Evolutionary conservation across 2,329 filamentous ascomycete species (phyloP), one percentile per base, ranked within the genome.

Genomic region (Phaeosphaeriaceae sp.): DNA sequence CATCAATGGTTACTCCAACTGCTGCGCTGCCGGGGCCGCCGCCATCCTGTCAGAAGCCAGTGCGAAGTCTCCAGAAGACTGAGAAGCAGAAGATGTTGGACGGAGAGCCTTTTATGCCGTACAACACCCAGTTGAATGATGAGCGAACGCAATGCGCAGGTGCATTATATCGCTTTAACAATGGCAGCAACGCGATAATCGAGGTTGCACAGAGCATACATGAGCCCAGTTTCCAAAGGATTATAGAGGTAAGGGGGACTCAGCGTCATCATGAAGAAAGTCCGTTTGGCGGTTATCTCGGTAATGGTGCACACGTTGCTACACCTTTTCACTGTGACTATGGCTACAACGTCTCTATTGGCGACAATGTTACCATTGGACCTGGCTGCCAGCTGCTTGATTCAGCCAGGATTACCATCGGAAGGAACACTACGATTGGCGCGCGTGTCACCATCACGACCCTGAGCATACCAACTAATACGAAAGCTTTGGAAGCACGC

Each of bases 271-370:
- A 51, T 13, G 48, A 21, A 3, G 48, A 50, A 18, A 45, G 41
- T 8, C 44, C 30, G 11, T 30, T 56, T 34, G 52, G 57, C 39
- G 89, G 83, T 48, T 82, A 79, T 18, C 83, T 94, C 4, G 90
- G 90, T n/a, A 82, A 86, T 13, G 85, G 87, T 47, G 87, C 89
- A 4, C 80, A 87, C 34, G 88, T 99, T 20, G 91, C 96, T 65
- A 86, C 89, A 2, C 93, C 93, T 0, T 97, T 99, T 72, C 87
- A 82, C 39, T 97, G 93, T 70, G 92, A 97, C 66, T 97, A 97
- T 67, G 94, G 94, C 0, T 97, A 96, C 76, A 97, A 99, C 71
- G 88, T 97, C 63, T 83, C 83, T 39, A 89, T 99, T 58, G 92
- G 90, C 11, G 87, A 92, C 60, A 87, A 94, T 56, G 90, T 95